Base-by-base conservation (phyloP, 306 rosid genomes). In the Cicer arietinum region DNA sequence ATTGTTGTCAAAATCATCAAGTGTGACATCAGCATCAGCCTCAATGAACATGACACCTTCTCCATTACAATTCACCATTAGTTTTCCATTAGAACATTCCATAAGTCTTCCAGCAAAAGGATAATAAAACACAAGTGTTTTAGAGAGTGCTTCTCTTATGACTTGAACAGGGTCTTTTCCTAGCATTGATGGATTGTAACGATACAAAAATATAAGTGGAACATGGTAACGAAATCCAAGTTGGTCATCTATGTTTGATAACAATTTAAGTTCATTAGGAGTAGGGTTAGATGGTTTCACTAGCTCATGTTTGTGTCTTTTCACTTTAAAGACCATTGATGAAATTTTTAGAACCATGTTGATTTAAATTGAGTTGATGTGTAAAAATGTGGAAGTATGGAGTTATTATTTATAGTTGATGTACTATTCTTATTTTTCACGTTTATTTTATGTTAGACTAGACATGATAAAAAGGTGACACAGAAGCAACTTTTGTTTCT, bases 41-140 rank as follows among this genome's bases (percentile, higher is more conserved):
- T 80, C 87, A n/a, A 80, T 72, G 57, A 86, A 86, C 71, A 86
- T 4, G 5, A 86, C 59, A 3, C 89, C 89, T 69, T 86, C 85
- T 2, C 44, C 89, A 6, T 52, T 83, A 68, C 89, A 86, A 14
- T 80, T 85, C 76, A 86, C 87, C 42, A 69, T 61, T n/a, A 81
- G 46, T 59, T 69, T 77, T 1, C 61, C 70, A 16, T 5, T 18
- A 30, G 60, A 42, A 53, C 61, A 51, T 60, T 77, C 53, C 14
- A 48, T 69, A 11, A 74, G n/a, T 16, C 72, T 75, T 13, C 79
- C 79, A 0, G 64, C 79, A 0, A 75, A 3, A 12, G 79, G 76
- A 18, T 69, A 77, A 20, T 77, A 77, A 56, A 56, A 56, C 59
- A 67, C 68, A 42, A 77, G 59, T 44, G 48, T 57, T 67, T 77